Percentiles rank a stretch among this genome's conserved stretches.
Conservation (phyloP, 1,139 yeast species). For the Sugiyamaella pinicola region DNA sequence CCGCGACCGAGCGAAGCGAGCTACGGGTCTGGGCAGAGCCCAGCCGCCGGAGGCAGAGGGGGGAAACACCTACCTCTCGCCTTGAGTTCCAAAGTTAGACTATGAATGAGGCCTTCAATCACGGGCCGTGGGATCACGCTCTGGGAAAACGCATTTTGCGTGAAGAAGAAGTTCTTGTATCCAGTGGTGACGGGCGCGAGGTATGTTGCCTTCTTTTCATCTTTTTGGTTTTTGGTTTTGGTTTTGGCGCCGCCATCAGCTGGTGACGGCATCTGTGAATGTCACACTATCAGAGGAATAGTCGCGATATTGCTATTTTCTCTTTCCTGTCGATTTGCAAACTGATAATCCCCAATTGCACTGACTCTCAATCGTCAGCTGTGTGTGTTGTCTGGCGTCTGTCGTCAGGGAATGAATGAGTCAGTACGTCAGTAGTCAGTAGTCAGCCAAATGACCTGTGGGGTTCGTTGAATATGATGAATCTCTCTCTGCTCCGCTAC, state of each 20-base stretch:
- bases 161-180: conserved; percentile 35
- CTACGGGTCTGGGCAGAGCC: not conserved
- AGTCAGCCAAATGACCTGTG: too few species aligned
- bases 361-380: too few species aligned
- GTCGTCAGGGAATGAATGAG: too few species aligned
- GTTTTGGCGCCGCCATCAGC: not conserved
- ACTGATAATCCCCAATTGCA: too few species aligned
- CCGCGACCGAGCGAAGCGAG: too few species aligned
- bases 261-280: conserved; percentile 11
- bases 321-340: too few species aligned
- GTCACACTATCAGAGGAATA: not conserved
- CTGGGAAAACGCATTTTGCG: conserved; percentile 34
- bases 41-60: not conserved
- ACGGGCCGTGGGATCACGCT: conserved; percentile 37
- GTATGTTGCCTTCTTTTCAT: conserved; percentile 1
- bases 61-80: conserved; percentile 35
- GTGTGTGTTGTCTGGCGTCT: too few species aligned
- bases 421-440: too few species aligned
- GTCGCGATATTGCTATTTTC: too few species aligned
- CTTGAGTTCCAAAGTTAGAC: conserved; percentile 38
- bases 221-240: not conserved
- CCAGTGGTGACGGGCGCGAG: conserved; percentile 6
- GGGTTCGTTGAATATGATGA: too few species aligned
- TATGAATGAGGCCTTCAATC: conserved; percentile 37
- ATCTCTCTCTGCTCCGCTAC: too few species aligned